Evolutionary conservation across 345 rosid species (phyloP), one percentile per base, ranked within the genome.

Genomic region (Nasturtium officinale): DNA sequence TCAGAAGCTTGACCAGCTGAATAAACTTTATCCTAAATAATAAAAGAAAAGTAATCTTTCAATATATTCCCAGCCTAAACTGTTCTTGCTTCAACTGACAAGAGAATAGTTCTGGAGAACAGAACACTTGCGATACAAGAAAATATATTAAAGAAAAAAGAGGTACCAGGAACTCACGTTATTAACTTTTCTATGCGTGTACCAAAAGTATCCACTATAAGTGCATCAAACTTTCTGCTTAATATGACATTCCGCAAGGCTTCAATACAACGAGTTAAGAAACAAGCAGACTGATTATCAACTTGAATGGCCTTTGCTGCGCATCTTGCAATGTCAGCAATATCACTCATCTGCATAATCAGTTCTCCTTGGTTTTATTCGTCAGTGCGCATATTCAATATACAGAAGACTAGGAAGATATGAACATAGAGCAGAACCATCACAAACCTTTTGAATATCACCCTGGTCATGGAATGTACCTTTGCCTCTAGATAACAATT

Each of bases 161-260:
- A 28, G 42, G 47, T 45, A 73, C 28, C 23, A 73, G 62, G 61
- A 46, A 75, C 86, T 78, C 50, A 94, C 98, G 80, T 77, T 57
- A 91, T 87, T 78, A 94, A 79, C 78, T 89, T 91, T 84, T 91
- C 89, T 74, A 91, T 94, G 71, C 92, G 89, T 25, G 87, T 63
- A 62, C 97, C 97, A 85, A 94, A 91, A 55, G 95, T 89, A 79
- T 91, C 92, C 75, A 94, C 92, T 5, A 88, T 86, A 45, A 94
- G 91, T 21, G 96, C 90, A 84, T 89, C 87, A 73, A 88, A 86
- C 79, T 87, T 91, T 80, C 91, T 85, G 62, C 84, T 84, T 57
- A 82, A 89, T 53, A 85, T 74, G 67, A 87, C 91, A 77, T 69
- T 73, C 72, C 80, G 83, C 77, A 89, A 82, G 77, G 81, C 90